These are phyloP conservation scores for Neofusicoccum laricinum DNA, from an alignment of 2,329 filamentous ascomycete species.

Conservation along the genomic window DNA sequence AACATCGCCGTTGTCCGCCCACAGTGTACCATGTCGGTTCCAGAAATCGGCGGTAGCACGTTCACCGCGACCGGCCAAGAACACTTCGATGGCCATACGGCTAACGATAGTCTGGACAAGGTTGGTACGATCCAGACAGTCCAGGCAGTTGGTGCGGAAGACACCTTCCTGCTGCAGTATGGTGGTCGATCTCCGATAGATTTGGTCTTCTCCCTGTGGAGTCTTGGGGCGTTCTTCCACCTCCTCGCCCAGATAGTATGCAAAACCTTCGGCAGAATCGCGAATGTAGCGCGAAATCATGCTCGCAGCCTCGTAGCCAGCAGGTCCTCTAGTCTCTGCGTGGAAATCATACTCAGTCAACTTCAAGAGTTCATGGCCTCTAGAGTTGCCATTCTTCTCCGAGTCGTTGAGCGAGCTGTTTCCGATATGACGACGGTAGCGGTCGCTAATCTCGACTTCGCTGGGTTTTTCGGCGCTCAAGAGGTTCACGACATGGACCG, in stretches of 20 bases:
- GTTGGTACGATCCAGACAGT: conserved; percentile 94
- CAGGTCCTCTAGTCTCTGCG: conserved; percentile 81
- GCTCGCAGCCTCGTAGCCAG: conserved; percentile 86
- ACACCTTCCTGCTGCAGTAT: conserved; percentile 92
- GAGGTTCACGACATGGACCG: conserved; percentile 88
- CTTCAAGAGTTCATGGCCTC: conserved; percentile 71
- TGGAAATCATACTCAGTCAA: conserved; percentile 95
- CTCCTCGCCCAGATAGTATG: conserved; percentile 84
- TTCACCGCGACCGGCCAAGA: conserved; percentile 70
- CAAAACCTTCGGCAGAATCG: conserved; percentile 78
- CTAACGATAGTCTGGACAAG: conserved; percentile 94
- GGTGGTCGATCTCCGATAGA: conserved; percentile 53
- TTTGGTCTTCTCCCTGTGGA: conserved; percentile 39
- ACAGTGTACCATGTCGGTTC: conserved; percentile 86
- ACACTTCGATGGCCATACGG: conserved; percentile 84
- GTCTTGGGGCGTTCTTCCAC: conserved; percentile 50
- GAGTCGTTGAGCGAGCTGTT: conserved; percentile 68
- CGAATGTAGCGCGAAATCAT: conserved; percentile 78
- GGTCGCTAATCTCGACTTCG: conserved; percentile 76
- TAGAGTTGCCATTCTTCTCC: conserved; percentile 48
- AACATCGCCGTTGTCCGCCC: conserved; percentile 94
- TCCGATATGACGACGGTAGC: conserved; percentile 74
- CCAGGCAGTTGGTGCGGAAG: conserved; percentile 92
- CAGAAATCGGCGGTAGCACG: conserved; percentile 77
- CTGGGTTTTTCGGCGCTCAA: conserved; percentile 86